phyloP scores from a whole-genome alignment of 2,329 filamentous ascomycete species.

The Pseudogymnoascus sp. region DNA sequence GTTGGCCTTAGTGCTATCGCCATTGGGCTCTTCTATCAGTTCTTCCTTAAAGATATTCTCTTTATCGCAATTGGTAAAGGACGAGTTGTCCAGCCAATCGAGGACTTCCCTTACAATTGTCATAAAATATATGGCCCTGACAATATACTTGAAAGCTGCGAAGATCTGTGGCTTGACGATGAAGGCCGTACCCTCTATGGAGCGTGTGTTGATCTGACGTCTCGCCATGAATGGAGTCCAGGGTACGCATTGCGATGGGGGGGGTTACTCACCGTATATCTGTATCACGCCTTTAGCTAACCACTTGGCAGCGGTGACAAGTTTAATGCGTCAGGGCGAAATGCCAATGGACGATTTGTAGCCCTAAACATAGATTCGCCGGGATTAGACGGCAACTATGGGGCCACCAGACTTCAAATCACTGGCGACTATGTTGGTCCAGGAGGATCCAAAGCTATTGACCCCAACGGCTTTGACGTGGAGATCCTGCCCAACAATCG shows the following conservation, averaged over 20 bases:
- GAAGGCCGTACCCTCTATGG: constrained; percentile 22
- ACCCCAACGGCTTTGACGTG: constrained; percentile 29
- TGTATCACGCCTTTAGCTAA: background rate
- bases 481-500: constrained; percentile 18
- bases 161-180: constrained; percentile 26
- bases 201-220: constrained; percentile 21
- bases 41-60: constrained; percentile 23
- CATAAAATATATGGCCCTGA: constrained; percentile 8
- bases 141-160: constrained; percentile 21
- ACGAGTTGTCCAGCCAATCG: constrained; percentile 25
- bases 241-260: constrained; percentile 17
- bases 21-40: constrained; percentile 25
- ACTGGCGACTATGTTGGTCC: constrained; percentile 19
- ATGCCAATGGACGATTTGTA: constrained; percentile 18
- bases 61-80: constrained; percentile 26
- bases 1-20: constrained; percentile 12
- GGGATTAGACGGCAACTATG: constrained; percentile 16
- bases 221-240: constrained; percentile 21
- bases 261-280: background rate
- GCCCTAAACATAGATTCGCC: constrained; percentile 21
- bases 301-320: constrained; percentile 14
- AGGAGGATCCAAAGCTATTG: constrained; percentile 23
- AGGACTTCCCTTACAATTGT: constrained; percentile 26
- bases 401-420: constrained; percentile 18
- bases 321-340: constrained; percentile 21